These are phyloP conservation scores for Xylaria curta DNA, from an alignment of 495 filamentous ascomycete species.

Conservation along the genomic window DNA sequence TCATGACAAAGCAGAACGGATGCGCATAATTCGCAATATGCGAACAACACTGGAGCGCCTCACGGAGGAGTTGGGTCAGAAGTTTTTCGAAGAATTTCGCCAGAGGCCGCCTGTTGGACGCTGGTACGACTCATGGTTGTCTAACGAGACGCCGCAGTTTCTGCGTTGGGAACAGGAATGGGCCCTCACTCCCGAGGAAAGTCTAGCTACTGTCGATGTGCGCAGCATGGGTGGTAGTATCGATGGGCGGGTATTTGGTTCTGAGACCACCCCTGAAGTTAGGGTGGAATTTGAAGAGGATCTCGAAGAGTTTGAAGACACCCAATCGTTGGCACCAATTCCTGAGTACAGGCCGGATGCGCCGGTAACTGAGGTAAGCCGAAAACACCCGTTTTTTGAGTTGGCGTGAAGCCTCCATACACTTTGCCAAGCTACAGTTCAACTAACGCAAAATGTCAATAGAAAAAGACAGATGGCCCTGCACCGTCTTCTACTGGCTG, in stretches of 20 bases:
- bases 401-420: not conserved
- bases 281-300: constrained; percentile 23
- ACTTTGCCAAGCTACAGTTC: not conserved
- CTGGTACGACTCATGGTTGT: constrained; percentile 29
- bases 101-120: constrained; percentile 23
- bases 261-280: constrained; percentile 23
- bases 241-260: constrained; percentile 22
- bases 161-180: constrained; percentile 25
- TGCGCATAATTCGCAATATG: constrained; percentile 28
- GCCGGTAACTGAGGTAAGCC: constrained; percentile 25
- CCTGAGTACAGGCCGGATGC: constrained; percentile 25
- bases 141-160: constrained; percentile 26
- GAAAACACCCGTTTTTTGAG: not conserved
- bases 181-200: constrained; percentile 24
- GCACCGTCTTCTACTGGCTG: constrained; percentile 1
- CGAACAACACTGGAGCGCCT: constrained; percentile 28
- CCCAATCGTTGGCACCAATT: constrained; percentile 4
- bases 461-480: constrained; percentile 21
- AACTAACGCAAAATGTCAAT: not conserved
- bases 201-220: not conserved
- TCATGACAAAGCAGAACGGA: constrained; percentile 29
- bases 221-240: constrained; percentile 20
- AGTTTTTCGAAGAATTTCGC: constrained; percentile 28
- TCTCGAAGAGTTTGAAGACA: constrained; percentile 21
- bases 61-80: constrained; percentile 27